Base-by-base conservation (phyloP, 2,329 filamentous ascomycete genomes). In the Fusarium sacchari region DNA sequence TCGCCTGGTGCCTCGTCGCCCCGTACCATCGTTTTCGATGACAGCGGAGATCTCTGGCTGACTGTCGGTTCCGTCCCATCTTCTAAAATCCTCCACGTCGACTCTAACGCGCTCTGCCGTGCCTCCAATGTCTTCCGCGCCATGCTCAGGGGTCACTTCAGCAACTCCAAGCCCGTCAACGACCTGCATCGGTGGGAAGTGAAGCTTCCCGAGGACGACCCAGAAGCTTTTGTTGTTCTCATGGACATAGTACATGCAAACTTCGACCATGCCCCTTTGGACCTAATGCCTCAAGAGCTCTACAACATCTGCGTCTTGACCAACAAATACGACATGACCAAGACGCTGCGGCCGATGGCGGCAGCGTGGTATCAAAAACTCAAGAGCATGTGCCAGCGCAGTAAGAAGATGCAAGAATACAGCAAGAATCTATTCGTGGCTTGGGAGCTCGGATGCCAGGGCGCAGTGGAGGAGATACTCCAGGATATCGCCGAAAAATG, bases 321-420 rank as follows among this genome's bases (percentile, higher is more conserved):
- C 11, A 68, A 60, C 14, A 60, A 53, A 30, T 68, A 66, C 32
- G 40, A 34, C 36, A 34, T 34, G 40, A 60, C 60, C 39, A 50
- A 60, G 17, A 24, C 52, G 3, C 24, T 67, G 26, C 52, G 46
- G 9, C 52, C 53, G 8, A 63, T 63, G 49, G 59, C 13, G 10
- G 8, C 12, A 18, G 17, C 24, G 12, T 63, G 63, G 63, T 37
- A 49, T 7, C 8, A 43, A 22, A 12, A 20, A 7, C 30, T 56
- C 15, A 36, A 32, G 26, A 47, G 13, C 24, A 28, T 28, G 30
- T 30, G 26, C 28, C 26, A 32, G 11, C 9, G 36, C n/a, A 39
- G 18, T 34, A 20, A 24, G 24, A 20, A 40, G 32, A 28, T 36
- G 17, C 22, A 64, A 14, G 20, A 15, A 18, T 39, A 40, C 15